Percentiles rank a stretch among this genome's conserved stretches.
Evolutionary conservation across 2,329 filamentous ascomycete genomes (phyloP).

Genomic region (Claviceps africana): DNA sequence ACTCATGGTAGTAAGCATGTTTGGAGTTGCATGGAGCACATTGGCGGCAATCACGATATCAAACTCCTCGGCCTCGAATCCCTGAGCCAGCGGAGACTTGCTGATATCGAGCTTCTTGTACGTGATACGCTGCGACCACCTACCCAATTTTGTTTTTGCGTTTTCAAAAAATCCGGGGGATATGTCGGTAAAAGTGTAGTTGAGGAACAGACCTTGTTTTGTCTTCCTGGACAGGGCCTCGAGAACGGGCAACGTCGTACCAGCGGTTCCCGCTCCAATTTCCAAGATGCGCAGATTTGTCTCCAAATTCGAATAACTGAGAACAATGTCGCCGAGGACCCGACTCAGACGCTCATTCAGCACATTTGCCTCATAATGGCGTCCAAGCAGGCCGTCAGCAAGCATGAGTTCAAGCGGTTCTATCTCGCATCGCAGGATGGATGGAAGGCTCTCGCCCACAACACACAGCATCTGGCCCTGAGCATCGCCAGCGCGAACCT

Average conservation of each 20-base stretch:
- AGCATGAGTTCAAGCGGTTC: slow-evolving; percentile 17
- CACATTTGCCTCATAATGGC: slow-evolving; percentile 5
- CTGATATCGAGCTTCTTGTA: slow-evolving; percentile 15
- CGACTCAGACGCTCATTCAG: neutral
- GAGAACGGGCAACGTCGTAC: slow-evolving; percentile 24
- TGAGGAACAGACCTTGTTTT: slow-evolving; percentile 16
- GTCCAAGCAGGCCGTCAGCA: slow-evolving; percentile 13
- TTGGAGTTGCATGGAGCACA: slow-evolving; percentile 24
- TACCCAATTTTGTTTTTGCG: slow-evolving; percentile 13
- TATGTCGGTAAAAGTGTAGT: slow-evolving; percentile 33
- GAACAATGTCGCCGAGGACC: neutral
- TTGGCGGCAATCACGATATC: slow-evolving; percentile 26
- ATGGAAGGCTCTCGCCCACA: slow-evolving; percentile 11
- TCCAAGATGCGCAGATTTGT: slow-evolving; percentile 28
- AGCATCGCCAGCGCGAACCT: slow-evolving; percentile 2
- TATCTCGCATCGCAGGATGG: slow-evolving; percentile 12
- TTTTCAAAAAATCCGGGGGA: slow-evolving; percentile 26
- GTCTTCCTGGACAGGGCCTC: slow-evolving; percentile 3
- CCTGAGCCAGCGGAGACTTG: slow-evolving; percentile 16
- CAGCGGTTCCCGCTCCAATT: slow-evolving; percentile 30
- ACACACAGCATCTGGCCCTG: slow-evolving; percentile 12
- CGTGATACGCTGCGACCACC: slow-evolving; percentile 12
- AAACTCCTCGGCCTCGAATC: slow-evolving; percentile 16
- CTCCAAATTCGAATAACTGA: slow-evolving; percentile 16
- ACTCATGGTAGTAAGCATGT: slow-evolving; percentile 12